Evolutionary conservation across 2,329 filamentous ascomycete species (phyloP).

Genomic region (Taxawa tesnikishii): DNA sequence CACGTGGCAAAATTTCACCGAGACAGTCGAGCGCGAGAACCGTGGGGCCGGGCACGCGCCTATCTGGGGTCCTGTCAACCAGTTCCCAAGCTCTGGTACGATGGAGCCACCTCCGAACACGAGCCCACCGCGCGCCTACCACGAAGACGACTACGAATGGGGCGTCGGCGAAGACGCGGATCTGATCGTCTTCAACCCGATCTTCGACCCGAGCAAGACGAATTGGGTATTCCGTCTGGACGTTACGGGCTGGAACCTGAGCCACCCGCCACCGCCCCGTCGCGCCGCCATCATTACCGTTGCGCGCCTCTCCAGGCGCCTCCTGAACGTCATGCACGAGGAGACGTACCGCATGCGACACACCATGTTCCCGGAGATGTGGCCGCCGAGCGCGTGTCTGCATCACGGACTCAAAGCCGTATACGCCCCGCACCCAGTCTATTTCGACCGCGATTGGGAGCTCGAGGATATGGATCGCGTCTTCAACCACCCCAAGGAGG

Average conservation of each 20-base stretch:
- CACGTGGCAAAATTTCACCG: constrained; percentile 55
- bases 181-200: constrained; percentile 62
- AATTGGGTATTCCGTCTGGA: constrained; percentile 61
- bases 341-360: constrained; percentile 64
- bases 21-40: constrained; percentile 48
- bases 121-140: constrained; percentile 45
- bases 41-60: constrained; percentile 36
- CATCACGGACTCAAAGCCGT: constrained; percentile 71
- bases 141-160: constrained; percentile 59
- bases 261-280: constrained; percentile 48
- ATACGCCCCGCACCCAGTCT: constrained; percentile 67
- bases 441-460: constrained; percentile 63
- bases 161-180: constrained; percentile 66
- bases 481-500: constrained; percentile 35
- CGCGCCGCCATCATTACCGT: constrained; percentile 70
- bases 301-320: constrained; percentile 56
- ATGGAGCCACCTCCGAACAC: constrained; percentile 50
- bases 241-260: constrained; percentile 52
- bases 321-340: constrained; percentile 65
- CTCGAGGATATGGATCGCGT: constrained; percentile 31
- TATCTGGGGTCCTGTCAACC: constrained; percentile 50
- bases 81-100: constrained; percentile 35
- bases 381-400: constrained; percentile 57
- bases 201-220: constrained; percentile 62
- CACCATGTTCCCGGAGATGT: constrained; percentile 67